Evolutionary conservation across 139 green algal genomes (phyloP), one percentile per base, ranked within the genome.

Genomic region (Coelastrella sp.): DNA sequence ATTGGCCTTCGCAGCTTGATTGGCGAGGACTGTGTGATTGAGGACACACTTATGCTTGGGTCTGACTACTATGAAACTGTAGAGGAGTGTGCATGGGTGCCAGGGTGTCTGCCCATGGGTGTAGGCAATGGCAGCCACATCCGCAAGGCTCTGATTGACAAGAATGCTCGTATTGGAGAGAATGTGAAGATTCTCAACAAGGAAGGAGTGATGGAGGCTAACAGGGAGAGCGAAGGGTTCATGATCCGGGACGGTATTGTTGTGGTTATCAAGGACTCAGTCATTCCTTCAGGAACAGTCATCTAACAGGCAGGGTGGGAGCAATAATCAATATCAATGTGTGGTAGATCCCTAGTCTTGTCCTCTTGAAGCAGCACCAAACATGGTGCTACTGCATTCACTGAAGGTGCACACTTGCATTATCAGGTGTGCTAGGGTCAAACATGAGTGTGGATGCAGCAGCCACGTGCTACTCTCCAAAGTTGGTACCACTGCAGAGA

Each of bases 11-110:
- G 91, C 82, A 92, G 89, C n/a, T 83, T 94, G 30, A 89, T 94
- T 59, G 84, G 87, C 35, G 62, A 85, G 30, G 84, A 92, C 84
- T 90, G 76, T 78, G 79, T 89, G 11, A 88, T 94, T 53, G 89
- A 98, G 89, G 89, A 97, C 73, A 92, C 92, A 4, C 94, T 99
- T 90, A 89, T 99, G 50, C 98, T 99, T 91, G 97, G 97, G 25
- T 91, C 93, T n/a, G 97, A 99, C 88, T 99, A 98, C 93, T 99
- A 99, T 79, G 97, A 99, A 91, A 96, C 89, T 19, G 41, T 96
- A 94, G 87, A 95, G 91, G 93, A 99, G 88, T 94, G 95, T 43
- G 90, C 89, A 64, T 91, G 81, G 48, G 87, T 94, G 41, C 84
- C 84, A 25, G 87, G 98, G 62, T 93, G 92, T 79, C 81, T 99